Base-by-base conservation (phyloP, 2,329 filamentous ascomycete genomes). In the Catunica adiposa region DNA sequence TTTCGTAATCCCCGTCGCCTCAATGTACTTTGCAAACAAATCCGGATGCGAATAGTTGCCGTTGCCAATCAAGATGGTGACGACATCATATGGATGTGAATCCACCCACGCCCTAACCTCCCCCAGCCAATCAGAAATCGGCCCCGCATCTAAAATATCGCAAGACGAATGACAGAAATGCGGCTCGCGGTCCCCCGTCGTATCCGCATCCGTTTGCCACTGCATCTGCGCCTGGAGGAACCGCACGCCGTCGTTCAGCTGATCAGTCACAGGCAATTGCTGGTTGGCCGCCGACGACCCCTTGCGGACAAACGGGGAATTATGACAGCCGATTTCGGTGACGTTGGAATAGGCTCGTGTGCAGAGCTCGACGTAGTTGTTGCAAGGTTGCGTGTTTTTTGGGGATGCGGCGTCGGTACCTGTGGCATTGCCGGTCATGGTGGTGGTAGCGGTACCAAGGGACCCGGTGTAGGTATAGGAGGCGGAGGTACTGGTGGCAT, bases 141-240 rank as follows among this genome's bases (percentile, higher is more conserved):
- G 82, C 0, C 90, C 89, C 1, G 78, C 86, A 62, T 95, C 83
- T 31, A 95, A 77, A 2, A 95, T 71, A 61, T 88, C 78, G 68
- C 89, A 96, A 48, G 77, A 82, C 1, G 85, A 86, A 67, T 96
- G 89, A 68, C 89, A 96, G 63, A 92, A 87, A 67, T 87, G 84
- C 48, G 77, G 77, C 1, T 70, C 71, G 38, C 66, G 69, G 61
- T 76, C 74, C 26, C 60, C 61, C 1, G 70, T 71, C 8, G 38
- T 29, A 50, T 53, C 48, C 37, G 66, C 70, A 61, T 76, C 73
- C 22, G 61, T 62, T 1, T 75, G 73, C 66, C 71, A 82, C 59
- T 82, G 79, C 54, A 82, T 81, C 65, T 83, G 79, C 2, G 68
- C 79, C 64, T 83, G 79, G 31, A 83, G 65, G 61, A 83, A 75